Base-by-base conservation (phyloP, 495 filamentous ascomycete species). In the Talaromyces adpressus region DNA sequence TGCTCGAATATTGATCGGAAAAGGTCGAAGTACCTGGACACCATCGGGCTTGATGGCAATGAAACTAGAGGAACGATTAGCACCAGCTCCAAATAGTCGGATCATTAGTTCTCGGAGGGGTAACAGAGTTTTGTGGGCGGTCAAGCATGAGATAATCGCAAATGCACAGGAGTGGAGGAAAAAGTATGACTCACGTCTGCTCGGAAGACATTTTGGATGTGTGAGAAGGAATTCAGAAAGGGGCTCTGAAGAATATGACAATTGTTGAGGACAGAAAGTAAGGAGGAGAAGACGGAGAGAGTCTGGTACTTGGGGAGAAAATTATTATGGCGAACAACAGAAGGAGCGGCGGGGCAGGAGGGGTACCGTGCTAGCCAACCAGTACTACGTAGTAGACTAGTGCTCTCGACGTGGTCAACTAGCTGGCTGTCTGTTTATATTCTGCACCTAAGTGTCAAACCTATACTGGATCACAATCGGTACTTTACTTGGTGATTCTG, bases 11-110 rank as follows among this genome's bases (percentile, higher is more conserved):
- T 22, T 58, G 29, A 67, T 63, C 30, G 23, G 65, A 61, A 58
- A 63, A 23, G 58, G 51, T 56, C 27, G 27, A 66, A 83, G 69
- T 88, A 96, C 92, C 87, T 97, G 94, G 83, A 98, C 94, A 79
- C 94, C 94, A 81, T 97, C 93, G 72, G 93, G 93, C 91, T 97
- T 97, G 87, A 97, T 89, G 73, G 93, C 93, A 85, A 97, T 96
- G 89, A 97, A 97, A 80, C 92, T 97, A 71, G 65, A 66, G 63
- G 71, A 59, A 65, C 64, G 62, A 67, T 89, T 74, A 87, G 84
- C 41, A 27, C n/a, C 41, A 29, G 41, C 20, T 61, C 16, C 22
- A 12, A 18, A 1, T 61, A 34, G 32, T 53, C 49, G 9, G 22
- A 20, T 22, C 22, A 23, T 18, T 6, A 29, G 27, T 27, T 27